Percentiles rank a stretch among this genome's conserved stretches.
phyloP scores from a whole-genome alignment of 345 rosid species.

The Moricandia moricandioides region DNA sequence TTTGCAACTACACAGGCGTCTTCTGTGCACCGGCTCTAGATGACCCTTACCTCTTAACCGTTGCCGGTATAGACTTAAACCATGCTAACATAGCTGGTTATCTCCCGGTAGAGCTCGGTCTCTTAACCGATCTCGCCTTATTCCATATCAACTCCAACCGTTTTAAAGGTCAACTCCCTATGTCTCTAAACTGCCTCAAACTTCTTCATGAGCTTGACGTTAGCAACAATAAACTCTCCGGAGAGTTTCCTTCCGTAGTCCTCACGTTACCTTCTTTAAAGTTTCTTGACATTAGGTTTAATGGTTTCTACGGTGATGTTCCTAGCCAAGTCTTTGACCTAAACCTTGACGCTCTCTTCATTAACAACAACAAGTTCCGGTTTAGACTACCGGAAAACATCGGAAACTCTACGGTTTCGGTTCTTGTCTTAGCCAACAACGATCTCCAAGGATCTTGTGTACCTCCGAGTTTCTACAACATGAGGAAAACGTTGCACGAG shows the following conservation, averaged over 20 bases:
- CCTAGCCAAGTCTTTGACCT: conserved; percentile 60
- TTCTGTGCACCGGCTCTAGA: conserved; percentile 71
- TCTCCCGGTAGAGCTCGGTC: conserved; percentile 68
- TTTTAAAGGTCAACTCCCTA: conserved; percentile 61
- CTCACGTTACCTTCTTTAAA: conserved; percentile 62
- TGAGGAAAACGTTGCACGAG: conserved; percentile 58
- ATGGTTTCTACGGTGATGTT: conserved; percentile 54
- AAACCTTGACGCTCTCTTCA: conserved; percentile 76
- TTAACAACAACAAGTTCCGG: conserved; percentile 75
- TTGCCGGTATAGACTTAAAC: conserved; percentile 86
- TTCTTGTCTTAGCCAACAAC: conserved; percentile 73
- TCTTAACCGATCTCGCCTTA: conserved; percentile 69
- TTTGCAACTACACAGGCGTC: conserved; percentile 84
- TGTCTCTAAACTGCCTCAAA: conserved; percentile 42
- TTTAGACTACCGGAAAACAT: conserved; percentile 62
- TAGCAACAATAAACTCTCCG: conserved; percentile 68
- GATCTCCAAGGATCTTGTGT: conserved; percentile 57
- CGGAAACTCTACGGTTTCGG: conserved; percentile 76
- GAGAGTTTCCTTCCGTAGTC: conserved; percentile 61
- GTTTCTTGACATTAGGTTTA: conserved; percentile 76
- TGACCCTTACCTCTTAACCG: conserved; percentile 50
- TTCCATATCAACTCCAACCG: conserved; percentile 78
- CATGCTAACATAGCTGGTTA: conserved; percentile 62
- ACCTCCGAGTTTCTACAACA: conserved; percentile 58
- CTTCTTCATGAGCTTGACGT: conserved; percentile 70